A percentile compares a stretch with the other conserved stretches of the same genome.
Evolutionary conservation across 306 rosid species (phyloP).

Genomic region (Trichosanthes truncata): DNA sequence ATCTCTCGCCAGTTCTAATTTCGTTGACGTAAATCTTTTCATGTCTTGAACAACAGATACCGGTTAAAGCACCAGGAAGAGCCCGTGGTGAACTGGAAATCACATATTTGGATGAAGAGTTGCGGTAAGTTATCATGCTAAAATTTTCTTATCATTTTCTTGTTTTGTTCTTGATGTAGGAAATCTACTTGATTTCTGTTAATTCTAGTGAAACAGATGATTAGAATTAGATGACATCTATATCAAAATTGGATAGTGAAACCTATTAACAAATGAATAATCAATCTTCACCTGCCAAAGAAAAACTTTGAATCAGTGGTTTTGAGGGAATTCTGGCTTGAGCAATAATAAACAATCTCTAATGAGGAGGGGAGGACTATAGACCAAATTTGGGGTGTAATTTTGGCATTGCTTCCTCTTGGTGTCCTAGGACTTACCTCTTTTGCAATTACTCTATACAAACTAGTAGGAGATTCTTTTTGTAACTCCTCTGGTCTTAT

Average conservation of each 20-base stretch:
- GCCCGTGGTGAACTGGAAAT: conserved; percentile 86
- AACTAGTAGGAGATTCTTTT: no score
- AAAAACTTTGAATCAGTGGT: background rate
- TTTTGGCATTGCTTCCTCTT: no score
- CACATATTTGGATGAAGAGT: conserved; percentile 79
- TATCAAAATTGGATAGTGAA: background rate
- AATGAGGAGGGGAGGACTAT: no score
- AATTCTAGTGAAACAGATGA: background rate
- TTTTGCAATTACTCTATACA: no score
- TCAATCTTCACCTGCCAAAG: background rate
- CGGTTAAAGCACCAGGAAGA: conserved; percentile 79
- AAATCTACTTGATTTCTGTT: background rate
- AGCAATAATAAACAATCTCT: no score
- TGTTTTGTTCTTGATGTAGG: background rate
- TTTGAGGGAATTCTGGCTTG: no score
- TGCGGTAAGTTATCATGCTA: conserved; percentile 44
- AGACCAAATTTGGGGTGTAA: no score
- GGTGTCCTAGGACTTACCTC: no score
- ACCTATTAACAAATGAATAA: background rate
- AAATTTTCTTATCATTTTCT: background rate
- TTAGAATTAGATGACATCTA: background rate
- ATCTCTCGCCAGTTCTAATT: background rate
- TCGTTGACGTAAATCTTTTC: background rate
- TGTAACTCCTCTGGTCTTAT: no score
- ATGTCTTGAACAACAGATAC: conserved; percentile 44